These are phyloP conservation scores for Brassica hybrid DNA, from an alignment of 441 rosid genomes.

Conservation along the genomic window DNA sequence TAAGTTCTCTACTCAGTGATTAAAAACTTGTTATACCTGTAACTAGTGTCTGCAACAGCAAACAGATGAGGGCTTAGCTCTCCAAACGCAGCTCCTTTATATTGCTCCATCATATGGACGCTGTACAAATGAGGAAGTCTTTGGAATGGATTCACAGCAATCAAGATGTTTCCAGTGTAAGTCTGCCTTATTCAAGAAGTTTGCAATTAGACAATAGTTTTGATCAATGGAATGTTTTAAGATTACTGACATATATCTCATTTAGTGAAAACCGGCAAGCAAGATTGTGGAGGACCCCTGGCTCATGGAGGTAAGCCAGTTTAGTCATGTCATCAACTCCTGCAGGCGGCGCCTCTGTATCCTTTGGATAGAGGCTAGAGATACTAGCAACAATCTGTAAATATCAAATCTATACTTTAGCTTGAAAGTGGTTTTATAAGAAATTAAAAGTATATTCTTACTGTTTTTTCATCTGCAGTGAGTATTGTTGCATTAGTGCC, in stretches of 20 bases:
- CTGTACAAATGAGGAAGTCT: conserved; percentile 73
- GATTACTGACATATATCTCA: conserved; percentile 71
- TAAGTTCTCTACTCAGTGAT: background rate
- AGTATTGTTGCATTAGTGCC: conserved; percentile 55
- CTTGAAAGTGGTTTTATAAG: no score
- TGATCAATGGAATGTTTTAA: conserved; percentile 3
- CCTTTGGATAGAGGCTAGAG: conserved; percentile 64
- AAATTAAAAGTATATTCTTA: conserved; percentile 40
- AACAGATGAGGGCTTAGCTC: conserved; percentile 75
- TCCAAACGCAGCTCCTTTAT: conserved; percentile 72
- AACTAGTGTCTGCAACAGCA: conserved; percentile 69
- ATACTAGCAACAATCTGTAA: conserved; percentile 53
- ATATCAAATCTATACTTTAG: conserved; percentile 11
- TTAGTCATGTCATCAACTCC: conserved; percentile 90
- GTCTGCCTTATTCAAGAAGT: conserved; percentile 53
- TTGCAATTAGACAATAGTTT: conserved; percentile 32
- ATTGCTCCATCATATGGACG: conserved; percentile 72
- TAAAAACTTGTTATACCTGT: conserved; percentile 52
- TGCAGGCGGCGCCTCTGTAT: conserved; percentile 64
- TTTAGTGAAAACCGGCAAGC: conserved; percentile 60
- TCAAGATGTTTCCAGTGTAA: conserved; percentile 73
- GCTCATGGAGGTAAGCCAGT: conserved; percentile 76
- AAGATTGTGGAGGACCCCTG: conserved; percentile 74
- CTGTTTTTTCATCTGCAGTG: conserved; percentile 56
- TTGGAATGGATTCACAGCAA: conserved; percentile 74